These are phyloP conservation scores for Leishmania braziliensis DNA, from an alignment of 208 protist genomes.

Conservation along the genomic window DNA sequence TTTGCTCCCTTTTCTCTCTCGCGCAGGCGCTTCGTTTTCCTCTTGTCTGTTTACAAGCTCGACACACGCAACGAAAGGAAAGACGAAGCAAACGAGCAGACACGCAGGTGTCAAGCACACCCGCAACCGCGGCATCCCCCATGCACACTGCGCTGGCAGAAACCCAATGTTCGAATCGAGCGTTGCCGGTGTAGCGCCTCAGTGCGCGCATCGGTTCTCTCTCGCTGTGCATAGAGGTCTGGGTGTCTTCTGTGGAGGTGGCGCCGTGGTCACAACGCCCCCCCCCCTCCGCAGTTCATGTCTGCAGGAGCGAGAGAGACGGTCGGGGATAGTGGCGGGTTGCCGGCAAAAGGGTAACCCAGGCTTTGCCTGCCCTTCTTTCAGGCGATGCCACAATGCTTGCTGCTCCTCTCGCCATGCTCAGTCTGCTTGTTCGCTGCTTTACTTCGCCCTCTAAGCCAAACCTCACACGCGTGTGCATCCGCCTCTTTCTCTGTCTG, in stretches of 20 bases:
- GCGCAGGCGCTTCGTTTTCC: no score
- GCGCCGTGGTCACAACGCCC: neutral
- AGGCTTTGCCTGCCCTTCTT: neutral
- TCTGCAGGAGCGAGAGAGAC: neutral
- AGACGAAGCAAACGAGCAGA: no score
- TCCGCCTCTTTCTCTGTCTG: neutral
- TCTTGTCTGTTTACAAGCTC: no score
- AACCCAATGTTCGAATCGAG: neutral
- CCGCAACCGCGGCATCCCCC: no score
- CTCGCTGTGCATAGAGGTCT: neutral
- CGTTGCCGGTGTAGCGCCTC: neutral
- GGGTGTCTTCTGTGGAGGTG: neutral
- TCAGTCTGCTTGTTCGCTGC: neutral
- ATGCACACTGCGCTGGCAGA: neutral
- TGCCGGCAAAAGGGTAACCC: neutral
- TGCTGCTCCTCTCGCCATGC: neutral
- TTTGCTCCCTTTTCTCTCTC: constrained; percentile 1
- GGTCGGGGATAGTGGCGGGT: neutral
- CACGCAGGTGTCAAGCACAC: no score
- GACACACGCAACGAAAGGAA: no score
- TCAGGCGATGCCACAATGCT: neutral
- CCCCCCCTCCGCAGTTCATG: neutral
- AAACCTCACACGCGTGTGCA: neutral
- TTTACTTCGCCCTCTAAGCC: neutral
- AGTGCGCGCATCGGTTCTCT: neutral